Conservation (phyloP, 1,139 yeast species). For the Hansenula anomala region DNA sequence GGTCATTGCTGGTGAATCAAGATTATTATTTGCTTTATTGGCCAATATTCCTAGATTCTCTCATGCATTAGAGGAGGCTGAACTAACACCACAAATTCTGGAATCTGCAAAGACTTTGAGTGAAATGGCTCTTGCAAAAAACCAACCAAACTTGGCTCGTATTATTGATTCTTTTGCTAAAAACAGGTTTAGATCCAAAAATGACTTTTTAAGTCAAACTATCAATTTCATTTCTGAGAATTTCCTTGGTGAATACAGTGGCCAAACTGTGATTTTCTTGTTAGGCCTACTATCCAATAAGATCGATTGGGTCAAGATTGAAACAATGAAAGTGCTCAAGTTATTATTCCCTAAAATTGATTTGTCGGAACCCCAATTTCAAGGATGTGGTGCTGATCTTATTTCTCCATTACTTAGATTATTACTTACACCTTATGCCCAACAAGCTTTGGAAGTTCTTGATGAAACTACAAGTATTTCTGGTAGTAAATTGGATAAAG, state of each 20-base stretch:
- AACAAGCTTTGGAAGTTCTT: conserved; percentile 80
- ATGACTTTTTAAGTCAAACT: conserved; percentile 81
- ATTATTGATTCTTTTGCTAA: conserved; percentile 74
- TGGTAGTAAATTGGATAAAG: conserved; percentile 86
- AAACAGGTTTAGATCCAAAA: conserved; percentile 77
- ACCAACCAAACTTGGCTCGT: conserved; percentile 60
- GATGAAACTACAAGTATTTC: conserved; percentile 85
- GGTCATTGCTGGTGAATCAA: conserved; percentile 67
- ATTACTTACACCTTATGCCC: conserved; percentile 81
- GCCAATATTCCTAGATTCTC: conserved; percentile 82
- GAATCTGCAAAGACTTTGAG: conserved; percentile 58
- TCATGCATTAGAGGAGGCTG: conserved; percentile 64
- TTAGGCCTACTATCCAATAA: conserved; percentile 77
- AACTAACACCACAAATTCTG: conserved; percentile 45
- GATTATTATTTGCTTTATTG: conserved; percentile 67
- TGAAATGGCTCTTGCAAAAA: conserved; percentile 53
- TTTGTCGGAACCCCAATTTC: conserved; percentile 71
- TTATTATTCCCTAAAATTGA: conserved; percentile 75
- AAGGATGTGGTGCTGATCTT: conserved; percentile 91
- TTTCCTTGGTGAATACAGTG: conserved; percentile 74
- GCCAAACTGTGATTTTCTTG: conserved; percentile 68
- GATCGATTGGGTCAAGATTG: conserved; percentile 71
- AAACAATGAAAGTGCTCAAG: conserved; percentile 72
- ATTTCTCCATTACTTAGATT: conserved; percentile 85
- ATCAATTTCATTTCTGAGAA: conserved; percentile 60